These are phyloP conservation scores for Pseudogymnoascus sp. DNA, from an alignment of 2,329 filamentous ascomycete species.

Conservation along the genomic window DNA sequence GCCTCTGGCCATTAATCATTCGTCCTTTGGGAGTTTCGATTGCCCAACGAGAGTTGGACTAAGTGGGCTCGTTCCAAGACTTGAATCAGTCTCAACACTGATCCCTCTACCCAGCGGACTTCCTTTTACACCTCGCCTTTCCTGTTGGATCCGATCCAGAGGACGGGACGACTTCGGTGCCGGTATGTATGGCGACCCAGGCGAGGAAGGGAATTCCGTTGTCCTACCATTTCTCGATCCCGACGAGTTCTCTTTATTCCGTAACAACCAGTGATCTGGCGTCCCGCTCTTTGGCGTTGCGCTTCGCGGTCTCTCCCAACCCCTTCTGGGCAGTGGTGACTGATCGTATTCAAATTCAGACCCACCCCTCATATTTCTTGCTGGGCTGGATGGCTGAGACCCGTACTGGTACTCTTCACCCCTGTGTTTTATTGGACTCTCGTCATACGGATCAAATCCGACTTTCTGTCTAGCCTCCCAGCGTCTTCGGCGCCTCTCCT, in stretches of 20 bases:
- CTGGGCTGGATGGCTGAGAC: slow-evolving; percentile 1
- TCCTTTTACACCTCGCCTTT: slow-evolving; percentile 11
- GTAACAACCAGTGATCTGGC: slow-evolving; percentile 7
- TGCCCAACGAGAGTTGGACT: slow-evolving; percentile 15
- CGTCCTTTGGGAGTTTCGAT: background rate
- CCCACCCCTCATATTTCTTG: background rate
- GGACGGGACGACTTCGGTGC: slow-evolving; percentile 19
- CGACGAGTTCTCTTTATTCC: slow-evolving; percentile 15
- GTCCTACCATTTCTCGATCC: slow-evolving; percentile 9
- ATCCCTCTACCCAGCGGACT: slow-evolving; percentile 24
- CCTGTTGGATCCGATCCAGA: slow-evolving; percentile 20
- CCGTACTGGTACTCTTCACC: slow-evolving; percentile 53
- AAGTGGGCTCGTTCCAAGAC: slow-evolving; percentile 24
- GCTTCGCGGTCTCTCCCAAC: slow-evolving; percentile 1
- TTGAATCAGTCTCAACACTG: slow-evolving; percentile 25
- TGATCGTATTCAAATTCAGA: background rate
- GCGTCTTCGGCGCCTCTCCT: slow-evolving; percentile 50
- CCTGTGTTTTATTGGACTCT: slow-evolving; percentile 53
- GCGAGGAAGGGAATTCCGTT: slow-evolving; percentile 14
- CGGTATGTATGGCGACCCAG: slow-evolving; percentile 21
- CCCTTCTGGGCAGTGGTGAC: background rate
- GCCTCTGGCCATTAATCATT: background rate
- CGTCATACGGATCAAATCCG: slow-evolving; percentile 65
- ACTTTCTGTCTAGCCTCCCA: slow-evolving; percentile 52
- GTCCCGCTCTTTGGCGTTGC: background rate